Evolutionary conservation across 192 early-diverging fungal species (phyloP).

Genomic region (Coemansia sp.): DNA sequence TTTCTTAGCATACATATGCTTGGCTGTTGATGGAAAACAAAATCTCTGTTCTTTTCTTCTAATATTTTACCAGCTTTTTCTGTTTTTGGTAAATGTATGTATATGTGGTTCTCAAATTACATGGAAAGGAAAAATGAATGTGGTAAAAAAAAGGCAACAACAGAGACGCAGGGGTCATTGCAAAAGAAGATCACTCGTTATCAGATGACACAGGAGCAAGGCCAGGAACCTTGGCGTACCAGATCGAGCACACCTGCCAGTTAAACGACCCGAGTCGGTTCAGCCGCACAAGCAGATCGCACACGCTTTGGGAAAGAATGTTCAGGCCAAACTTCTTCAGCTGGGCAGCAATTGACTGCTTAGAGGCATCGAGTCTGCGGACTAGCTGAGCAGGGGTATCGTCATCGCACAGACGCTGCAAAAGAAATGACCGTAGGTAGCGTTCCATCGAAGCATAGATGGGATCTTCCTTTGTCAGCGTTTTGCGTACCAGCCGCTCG

Average conservation of each 20-base stretch:
- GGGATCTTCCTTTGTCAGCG: slow-evolving; percentile 30
- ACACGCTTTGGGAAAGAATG: slow-evolving; percentile 14
- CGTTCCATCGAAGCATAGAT: slow-evolving; percentile 29
- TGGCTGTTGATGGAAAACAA: neutral
- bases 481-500: slow-evolving; percentile 28
- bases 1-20: neutral
- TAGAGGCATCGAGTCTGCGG: slow-evolving; percentile 11
- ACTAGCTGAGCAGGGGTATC: slow-evolving; percentile 9
- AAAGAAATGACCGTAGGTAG: slow-evolving; percentile 23
- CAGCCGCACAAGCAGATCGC: slow-evolving; percentile 16
- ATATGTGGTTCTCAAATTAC: neutral
- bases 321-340: slow-evolving; percentile 19
- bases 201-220: neutral
- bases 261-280: slow-evolving; percentile 38
- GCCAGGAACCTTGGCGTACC: slow-evolving; percentile 32
- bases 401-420: slow-evolving; percentile 18
- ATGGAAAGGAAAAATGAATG: neutral
- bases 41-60: neutral
- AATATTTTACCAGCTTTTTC: neutral
- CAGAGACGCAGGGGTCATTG: neutral
- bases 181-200: neutral
- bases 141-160: neutral
- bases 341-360: slow-evolving; percentile 2
- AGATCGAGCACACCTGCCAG: slow-evolving; percentile 40
- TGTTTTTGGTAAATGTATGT: neutral